phyloP scores from a whole-genome alignment of 495 filamentous ascomycete species.

The Mytilinidion resinicola region DNA sequence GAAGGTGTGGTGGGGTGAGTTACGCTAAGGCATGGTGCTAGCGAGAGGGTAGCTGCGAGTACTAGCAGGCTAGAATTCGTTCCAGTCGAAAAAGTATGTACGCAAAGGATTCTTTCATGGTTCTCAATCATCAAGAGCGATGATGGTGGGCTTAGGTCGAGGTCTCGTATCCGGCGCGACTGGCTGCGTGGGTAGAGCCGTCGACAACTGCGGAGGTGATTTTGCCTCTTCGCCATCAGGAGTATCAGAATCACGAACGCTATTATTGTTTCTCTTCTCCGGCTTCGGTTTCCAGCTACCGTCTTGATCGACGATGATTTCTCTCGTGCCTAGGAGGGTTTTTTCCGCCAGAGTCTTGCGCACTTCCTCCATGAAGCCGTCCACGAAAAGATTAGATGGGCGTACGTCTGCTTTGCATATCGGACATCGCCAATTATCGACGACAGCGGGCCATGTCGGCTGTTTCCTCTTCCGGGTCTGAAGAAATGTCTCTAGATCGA shows the following conservation, averaged over 20 bases:
- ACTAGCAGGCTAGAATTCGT: too few species aligned
- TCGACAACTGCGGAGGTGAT: too few species aligned
- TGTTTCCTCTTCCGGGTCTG: slow-evolving; percentile 49
- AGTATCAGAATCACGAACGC: slow-evolving; percentile 1
- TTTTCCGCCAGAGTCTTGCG: slow-evolving; percentile 31
- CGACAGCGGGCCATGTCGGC: slow-evolving; percentile 47
- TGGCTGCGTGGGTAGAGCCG: too few species aligned
- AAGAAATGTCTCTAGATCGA: slow-evolving; percentile 80
- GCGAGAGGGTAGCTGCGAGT: too few species aligned
- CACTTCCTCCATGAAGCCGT: slow-evolving; percentile 62
- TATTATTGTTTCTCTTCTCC: neutral
- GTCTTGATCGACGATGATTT: slow-evolving; percentile 36
- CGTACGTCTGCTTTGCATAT: slow-evolving; percentile 70
- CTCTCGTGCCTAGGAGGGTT: slow-evolving; percentile 28
- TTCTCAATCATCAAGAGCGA: too few species aligned
- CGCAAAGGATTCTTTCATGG: too few species aligned
- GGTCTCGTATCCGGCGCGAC: too few species aligned
- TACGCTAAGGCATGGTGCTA: too few species aligned
- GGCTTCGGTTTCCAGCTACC: slow-evolving; percentile 36
- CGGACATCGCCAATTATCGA: slow-evolving; percentile 79
- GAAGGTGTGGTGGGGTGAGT: too few species aligned
- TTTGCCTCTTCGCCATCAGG: neutral
- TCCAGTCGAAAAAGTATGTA: too few species aligned
- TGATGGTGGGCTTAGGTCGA: too few species aligned
- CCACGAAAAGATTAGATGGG: slow-evolving; percentile 59